Base-by-base conservation (phyloP, 75 land plant genomes). In the Selaginella moellendorffii region DNA sequence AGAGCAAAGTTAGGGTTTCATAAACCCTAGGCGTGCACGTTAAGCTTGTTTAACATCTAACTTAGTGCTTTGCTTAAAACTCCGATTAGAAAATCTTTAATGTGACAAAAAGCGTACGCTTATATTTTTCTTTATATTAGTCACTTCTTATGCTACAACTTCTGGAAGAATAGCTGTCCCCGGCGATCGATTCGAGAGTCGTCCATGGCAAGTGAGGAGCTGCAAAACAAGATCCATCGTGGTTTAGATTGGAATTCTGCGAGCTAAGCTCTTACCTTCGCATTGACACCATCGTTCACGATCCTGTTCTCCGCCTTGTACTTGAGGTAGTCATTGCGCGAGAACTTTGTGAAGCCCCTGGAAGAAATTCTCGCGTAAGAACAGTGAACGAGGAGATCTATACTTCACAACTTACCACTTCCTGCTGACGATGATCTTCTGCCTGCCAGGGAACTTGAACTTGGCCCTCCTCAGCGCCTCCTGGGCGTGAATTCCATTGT, bases 401-500 rank as follows among this genome's bases (percentile, higher is more conserved):
- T 2, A 20, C 28, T 8, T 9, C 14, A 29, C 0, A n/a, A 58
- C 66, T 54, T 63, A 77, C 76, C 77, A 73, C 28, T 77, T 73
- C 68, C 79, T 65, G 77, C 80, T 78, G 24, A 79, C 79, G 52
- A 79, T 79, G 53, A 79, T 79, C 69, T 79, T 79, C 29, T 79
- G 81, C 12, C 79, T 69, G 22, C 81, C 79, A 68, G 81, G 81
- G 71, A 79, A 79, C 54, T 79, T 79, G 70, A 79, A 79, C 72
- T 79, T 79, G 29, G 81, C 81, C 25, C 81, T 74, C n/a, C 75
- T 66, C 2, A 79, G 72, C 10, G 79, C 81, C 66, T 79, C 81
- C 59, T 79, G 79, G 0, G 79, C 75, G 54, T 79, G 77, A 19
- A 52, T 51, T 1, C 71, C 64, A 61, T 79, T 77, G 61, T 29